Percentiles rank a stretch among this genome's conserved stretches.
phyloP scores from a whole-genome alignment of 163 green algal genomes.

The Coccomyxa subellipsoidea region DNA sequence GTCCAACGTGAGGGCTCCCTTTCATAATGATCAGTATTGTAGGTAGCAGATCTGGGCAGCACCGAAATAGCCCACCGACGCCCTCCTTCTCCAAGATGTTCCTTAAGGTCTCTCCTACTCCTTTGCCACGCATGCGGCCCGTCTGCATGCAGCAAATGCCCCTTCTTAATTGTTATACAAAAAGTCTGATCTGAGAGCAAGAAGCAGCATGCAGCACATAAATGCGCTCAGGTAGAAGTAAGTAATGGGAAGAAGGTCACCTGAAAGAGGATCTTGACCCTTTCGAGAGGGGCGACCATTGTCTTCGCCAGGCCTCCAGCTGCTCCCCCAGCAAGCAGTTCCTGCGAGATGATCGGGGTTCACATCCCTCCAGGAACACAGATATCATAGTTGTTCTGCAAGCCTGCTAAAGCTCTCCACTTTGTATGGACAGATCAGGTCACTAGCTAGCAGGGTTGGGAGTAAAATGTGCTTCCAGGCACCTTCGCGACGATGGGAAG shows the following conservation, averaged over 20 bases:
- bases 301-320: slow-evolving; percentile 83
- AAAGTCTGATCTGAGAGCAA: background rate
- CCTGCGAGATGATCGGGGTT: no score
- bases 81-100: slow-evolving; percentile 44
- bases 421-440: no score
- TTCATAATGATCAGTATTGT: background rate
- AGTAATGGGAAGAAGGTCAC: slow-evolving; percentile 32
- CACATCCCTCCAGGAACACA: background rate
- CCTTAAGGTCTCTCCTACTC: slow-evolving; percentile 29
- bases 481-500: slow-evolving; percentile 23
- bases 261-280: slow-evolving; percentile 91
- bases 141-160: slow-evolving; percentile 21
- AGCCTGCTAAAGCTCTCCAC: no score
- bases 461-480: no score
- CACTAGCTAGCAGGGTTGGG: no score
- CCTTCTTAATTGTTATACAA: no score
- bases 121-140: slow-evolving; percentile 15
- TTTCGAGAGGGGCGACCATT: slow-evolving; percentile 81
- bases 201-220: slow-evolving; percentile 6
- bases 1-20: background rate
- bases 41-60: background rate
- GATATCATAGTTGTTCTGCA: no score
- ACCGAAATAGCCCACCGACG: slow-evolving; percentile 40
- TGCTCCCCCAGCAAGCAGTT: slow-evolving; percentile 78
- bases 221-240: no score